Base-by-base conservation (phyloP, 129 eudicot genomes). In the Rutidosis leptorrhynchoides region DNA sequence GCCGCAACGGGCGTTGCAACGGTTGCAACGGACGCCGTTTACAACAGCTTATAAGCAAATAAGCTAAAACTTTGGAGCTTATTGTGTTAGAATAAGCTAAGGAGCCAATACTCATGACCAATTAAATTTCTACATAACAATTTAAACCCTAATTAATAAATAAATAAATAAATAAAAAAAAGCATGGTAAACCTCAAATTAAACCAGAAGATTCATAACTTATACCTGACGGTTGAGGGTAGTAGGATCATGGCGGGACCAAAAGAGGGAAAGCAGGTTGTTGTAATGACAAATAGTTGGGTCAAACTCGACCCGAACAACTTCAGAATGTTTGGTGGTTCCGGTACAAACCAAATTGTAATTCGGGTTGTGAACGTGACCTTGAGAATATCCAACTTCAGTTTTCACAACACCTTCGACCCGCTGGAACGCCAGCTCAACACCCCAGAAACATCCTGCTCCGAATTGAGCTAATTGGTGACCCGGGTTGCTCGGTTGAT, bases 391-490 rank as follows among this genome's bases (percentile, higher is more conserved):
- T 1, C 98, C 98, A 7, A 93, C 98, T 62, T 90, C 95, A 8
- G 95, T 90, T 64, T 84, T 84, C 57, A 77, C 81, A 4, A 90
- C 95, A 1, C 97, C 97, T 10, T 69, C 62, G 10, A 87, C 67
- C 9, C 97, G 76, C 85, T 90, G 97, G 73, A 80, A 90, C 0
- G 97, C 85, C 11, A 87, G 76, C 72, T 90, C 97, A 19, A 90
- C 90, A 4, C 97, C 81, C 97, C 95, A 90, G 69, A 90, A 90
- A 77, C 97, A 90, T 16, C 97, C 97, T 11, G 97, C 97, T 3
- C 77, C 97, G 58, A 90, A 87, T 60, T 90, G 85, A 53, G 97
- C 97, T 15, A 90, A 53, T 58, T 83, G 84, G 60, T 78, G 77
- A n/a, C n/a, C n/a, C n/a, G n/a, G n/a, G n/a, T n/a, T n/a, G n/a